Percentiles rank a stretch among this genome's conserved stretches.
Evolutionary conservation across 345 rosid species (phyloP).

Genomic region (Salix dunnii): DNA sequence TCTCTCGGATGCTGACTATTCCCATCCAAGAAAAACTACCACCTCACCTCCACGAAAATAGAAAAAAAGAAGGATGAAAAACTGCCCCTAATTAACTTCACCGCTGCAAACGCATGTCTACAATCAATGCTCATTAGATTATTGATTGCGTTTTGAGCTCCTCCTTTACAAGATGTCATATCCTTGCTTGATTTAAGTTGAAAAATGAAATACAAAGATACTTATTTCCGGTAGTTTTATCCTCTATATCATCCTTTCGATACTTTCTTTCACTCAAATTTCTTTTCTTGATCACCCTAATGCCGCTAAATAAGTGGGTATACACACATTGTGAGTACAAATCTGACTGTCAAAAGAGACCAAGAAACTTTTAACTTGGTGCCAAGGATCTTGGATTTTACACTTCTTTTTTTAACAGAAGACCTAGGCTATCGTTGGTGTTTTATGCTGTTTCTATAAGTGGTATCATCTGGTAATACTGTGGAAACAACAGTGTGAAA

Average conservation of each 20-base stretch:
- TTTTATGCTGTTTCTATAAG: slow-evolving; percentile 12
- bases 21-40: neutral
- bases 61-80: neutral
- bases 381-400: neutral
- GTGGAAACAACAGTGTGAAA: slow-evolving; percentile 41
- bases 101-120: neutral
- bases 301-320: neutral
- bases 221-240: neutral
- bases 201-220: neutral
- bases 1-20: slow-evolving; percentile 5
- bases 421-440: neutral
- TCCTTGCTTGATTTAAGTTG: too few species aligned
- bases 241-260: neutral
- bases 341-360: neutral
- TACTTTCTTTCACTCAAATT: neutral
- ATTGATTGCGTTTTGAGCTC: neutral
- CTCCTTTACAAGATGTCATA: neutral
- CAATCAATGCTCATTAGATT: neutral
- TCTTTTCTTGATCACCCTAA: neutral
- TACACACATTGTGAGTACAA: neutral
- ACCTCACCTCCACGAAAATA: neutral
- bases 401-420: neutral
- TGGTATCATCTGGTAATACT: slow-evolving; percentile 21
- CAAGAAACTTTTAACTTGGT: neutral
- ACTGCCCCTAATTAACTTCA: neutral